A percentile compares a stretch with the other conserved stretches of the same genome.
Conservation (phyloP, 140 eudicot genomes). For the Stevia rebaudiana region DNA sequence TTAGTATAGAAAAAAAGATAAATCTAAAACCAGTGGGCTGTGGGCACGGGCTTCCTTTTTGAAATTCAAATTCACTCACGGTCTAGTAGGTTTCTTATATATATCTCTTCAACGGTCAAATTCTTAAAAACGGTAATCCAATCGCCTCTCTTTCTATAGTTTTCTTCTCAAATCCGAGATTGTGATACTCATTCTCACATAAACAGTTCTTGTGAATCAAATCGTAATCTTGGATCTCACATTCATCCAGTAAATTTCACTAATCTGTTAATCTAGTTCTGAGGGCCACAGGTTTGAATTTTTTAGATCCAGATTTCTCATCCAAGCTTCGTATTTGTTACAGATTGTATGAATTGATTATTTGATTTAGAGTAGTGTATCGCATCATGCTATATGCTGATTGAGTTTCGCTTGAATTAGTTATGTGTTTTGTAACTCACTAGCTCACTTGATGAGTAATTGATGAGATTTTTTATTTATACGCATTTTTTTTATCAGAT, state of each 20-base stretch:
- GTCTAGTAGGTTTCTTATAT: constrained; percentile 16
- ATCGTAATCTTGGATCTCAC: constrained; percentile 5
- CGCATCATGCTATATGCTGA: background rate
- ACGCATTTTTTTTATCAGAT: background rate
- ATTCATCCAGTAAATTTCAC: background rate
- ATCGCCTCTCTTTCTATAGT: constrained; percentile 1
- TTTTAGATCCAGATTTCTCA: constrained; percentile 6
- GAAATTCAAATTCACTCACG: constrained; percentile 6
- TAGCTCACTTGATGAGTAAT: background rate
- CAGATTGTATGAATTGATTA: background rate
- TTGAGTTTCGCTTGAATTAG: background rate
- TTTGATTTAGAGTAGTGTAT: background rate
- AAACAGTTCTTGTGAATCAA: background rate
- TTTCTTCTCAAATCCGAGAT: constrained; percentile 7
- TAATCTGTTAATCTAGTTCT: background rate
- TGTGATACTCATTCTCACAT: background rate
- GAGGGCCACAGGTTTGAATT: constrained; percentile 14
- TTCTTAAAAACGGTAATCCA: constrained; percentile 11
- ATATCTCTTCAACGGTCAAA: constrained; percentile 22
- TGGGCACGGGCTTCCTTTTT: constrained; percentile 3
- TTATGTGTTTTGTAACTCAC: constrained; percentile 6
- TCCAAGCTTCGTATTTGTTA: background rate
- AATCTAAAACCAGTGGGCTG: background rate
- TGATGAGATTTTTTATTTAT: background rate
- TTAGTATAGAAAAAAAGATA: too few species aligned